These are phyloP conservation scores for Xylaria curta DNA, from an alignment of 495 filamentous ascomycete species.

Conservation along the genomic window DNA sequence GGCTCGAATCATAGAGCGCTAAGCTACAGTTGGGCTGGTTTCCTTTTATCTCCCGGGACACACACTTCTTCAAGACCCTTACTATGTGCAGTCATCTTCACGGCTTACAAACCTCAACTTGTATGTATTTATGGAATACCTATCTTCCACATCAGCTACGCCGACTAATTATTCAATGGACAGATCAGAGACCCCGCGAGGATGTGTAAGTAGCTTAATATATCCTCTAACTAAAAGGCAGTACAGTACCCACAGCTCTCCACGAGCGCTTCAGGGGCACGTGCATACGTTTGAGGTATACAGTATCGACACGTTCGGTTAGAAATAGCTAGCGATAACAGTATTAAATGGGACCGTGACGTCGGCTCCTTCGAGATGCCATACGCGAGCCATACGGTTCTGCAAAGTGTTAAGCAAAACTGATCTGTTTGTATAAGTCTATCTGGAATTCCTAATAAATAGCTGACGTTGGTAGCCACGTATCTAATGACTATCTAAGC, in stretches of 20 bases:
- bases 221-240: background rate
- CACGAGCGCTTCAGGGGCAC: background rate
- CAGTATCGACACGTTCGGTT: background rate
- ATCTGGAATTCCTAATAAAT: background rate
- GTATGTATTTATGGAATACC: background rate
- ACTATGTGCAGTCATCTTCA: background rate
- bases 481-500: background rate
- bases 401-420: background rate
- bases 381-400: background rate
- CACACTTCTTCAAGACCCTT: background rate
- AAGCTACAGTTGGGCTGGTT: background rate
- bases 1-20: background rate
- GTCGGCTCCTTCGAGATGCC: background rate
- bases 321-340: background rate
- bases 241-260: background rate
- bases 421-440: background rate
- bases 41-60: background rate
- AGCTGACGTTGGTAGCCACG: background rate
- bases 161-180: background rate
- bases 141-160: background rate
- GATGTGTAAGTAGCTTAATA: background rate
- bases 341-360: conserved; percentile 4
- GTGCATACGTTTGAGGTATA: conserved; percentile 14
- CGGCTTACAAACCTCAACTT: background rate
- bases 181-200: background rate